Base-by-base conservation (phyloP, 495 filamentous ascomycete genomes). In the Aspergillus kassunensis region DNA sequence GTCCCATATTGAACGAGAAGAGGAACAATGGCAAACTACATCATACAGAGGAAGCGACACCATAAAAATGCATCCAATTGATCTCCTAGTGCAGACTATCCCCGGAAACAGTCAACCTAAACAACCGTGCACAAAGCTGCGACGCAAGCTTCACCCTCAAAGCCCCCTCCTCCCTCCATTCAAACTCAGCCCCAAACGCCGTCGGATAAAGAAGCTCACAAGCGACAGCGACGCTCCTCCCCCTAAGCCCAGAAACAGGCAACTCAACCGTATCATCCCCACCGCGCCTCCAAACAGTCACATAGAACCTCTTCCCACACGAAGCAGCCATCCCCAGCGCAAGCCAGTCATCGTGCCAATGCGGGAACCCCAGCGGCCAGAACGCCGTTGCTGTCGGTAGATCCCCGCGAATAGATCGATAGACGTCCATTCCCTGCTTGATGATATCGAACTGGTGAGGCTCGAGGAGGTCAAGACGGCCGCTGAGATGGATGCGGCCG, bases 401-500 rank as follows among this genome's bases (percentile, higher is more conserved):
- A 44, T 58, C 51, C 3, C 2, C 16, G 6, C 59, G 48, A 21
- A 61, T 55, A 4, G 13, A 8, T 12, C 48, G 49, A 27, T 61
- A 61, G 0, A 61, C 48, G n/a, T 61, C 43, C 42, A 61, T 58
- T 2, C 59, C 55, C n/a, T 58, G 25, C 18, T 40, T 42, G 10
- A 62, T 31, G 4, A 62, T 24, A 1, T 47, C 44, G 25, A 62
- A 48, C 29, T 61, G 59, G 11, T 55, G 41, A 3, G 25, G 19
- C 6, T 25, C 41, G 5, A 64, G 44, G 2, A 30, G 13, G 34
- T 62, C 59, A 11, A 62, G 15, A 24, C 54, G 18, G 9, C 62
- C 62, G 40, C 59, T 62, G 4, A 65, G 49, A 50, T 65, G 59
- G 6, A 65, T 48, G 1, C 62, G 56, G 0, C 59, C 62, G 9